Conservation (phyloP, 768 basidiomycete genomes). For the Candolleomyces aberdarensis region DNA sequence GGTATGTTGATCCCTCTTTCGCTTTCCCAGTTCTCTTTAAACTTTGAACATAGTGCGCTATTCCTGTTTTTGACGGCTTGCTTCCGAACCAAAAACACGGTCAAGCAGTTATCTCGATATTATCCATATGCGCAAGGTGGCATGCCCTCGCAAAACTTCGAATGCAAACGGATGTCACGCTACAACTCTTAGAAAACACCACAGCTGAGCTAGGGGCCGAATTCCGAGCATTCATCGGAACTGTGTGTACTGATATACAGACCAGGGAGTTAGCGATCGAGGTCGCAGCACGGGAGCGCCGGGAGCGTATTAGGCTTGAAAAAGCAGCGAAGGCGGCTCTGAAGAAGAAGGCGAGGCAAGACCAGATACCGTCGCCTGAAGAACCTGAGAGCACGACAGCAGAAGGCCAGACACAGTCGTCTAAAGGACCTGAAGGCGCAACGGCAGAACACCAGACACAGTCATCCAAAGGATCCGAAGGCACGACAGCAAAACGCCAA, state of each 20-base stretch:
- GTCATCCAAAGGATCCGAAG: no score
- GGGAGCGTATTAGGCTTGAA: constrained; percentile 3
- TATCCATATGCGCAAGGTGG: constrained; percentile 28
- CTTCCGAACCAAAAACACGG: constrained; percentile 19
- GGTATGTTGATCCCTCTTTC: no score
- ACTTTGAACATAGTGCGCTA: constrained; percentile 23
- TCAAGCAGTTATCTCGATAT: constrained; percentile 2
- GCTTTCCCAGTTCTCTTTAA: no score
- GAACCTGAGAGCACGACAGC: no score
- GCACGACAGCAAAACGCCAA: no score
- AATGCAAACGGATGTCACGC: constrained; percentile 25
- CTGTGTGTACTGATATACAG: constrained; percentile 20
- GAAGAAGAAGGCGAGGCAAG: background rate
- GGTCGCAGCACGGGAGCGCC: constrained; percentile 22
- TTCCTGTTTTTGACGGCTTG: constrained; percentile 36
- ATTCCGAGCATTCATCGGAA: constrained; percentile 28
- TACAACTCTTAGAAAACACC: constrained; percentile 19
- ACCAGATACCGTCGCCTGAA: no score
- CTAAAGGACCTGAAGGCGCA: no score
- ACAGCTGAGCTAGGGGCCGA: constrained; percentile 25
- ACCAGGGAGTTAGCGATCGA: constrained; percentile 40
- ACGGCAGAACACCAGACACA: no score
- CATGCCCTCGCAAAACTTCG: constrained; percentile 32
- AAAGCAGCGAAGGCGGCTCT: background rate
- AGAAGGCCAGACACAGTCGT: no score